phyloP scores from a whole-genome alignment of 805 yeast species.

The Pichia kluyveri region DNA sequence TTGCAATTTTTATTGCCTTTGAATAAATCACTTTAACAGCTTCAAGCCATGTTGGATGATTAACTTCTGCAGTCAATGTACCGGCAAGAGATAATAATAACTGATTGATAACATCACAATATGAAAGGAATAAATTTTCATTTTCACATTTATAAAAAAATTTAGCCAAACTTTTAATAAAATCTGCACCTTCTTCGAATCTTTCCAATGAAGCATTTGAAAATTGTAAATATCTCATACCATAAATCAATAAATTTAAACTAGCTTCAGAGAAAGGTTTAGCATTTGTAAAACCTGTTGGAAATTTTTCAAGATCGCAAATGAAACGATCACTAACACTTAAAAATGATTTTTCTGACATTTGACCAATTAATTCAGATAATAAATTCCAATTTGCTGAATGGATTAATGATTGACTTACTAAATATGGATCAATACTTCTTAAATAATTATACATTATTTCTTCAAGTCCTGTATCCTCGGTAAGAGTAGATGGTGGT shows the following conservation, averaged over 20 bases:
- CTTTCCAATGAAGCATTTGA: conserved; percentile 80
- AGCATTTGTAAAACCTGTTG: conserved; percentile 35
- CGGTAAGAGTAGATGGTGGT: conserved; percentile 63
- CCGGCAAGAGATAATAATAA: conserved; percentile 79
- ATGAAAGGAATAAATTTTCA: conserved; percentile 60
- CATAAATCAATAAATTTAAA: conserved; percentile 70
- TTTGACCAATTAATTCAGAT: conserved; percentile 80
- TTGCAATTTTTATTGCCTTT: conserved; percentile 36
- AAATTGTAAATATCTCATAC: conserved; percentile 79
- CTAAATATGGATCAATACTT: conserved; percentile 70
- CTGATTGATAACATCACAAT: conserved; percentile 74
- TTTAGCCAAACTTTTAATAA: conserved; percentile 75
- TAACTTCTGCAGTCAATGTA: conserved; percentile 83
- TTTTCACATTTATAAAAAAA: conserved; percentile 64
- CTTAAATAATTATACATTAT: conserved; percentile 85
- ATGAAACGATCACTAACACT: conserved; percentile 90
- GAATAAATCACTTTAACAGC: conserved; percentile 58
- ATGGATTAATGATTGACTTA: conserved; percentile 62
- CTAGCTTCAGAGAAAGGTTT: conserved; percentile 33
- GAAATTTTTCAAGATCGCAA: conserved; percentile 82
- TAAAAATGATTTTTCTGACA: conserved; percentile 77
- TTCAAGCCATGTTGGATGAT: conserved; percentile 90
- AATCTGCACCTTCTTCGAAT: conserved; percentile 91
- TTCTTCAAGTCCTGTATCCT: conserved; percentile 79
- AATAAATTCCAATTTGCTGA: conserved; percentile 91